These are phyloP conservation scores for Pythium oligandrum DNA, from an alignment of 352 stramenopile species.

Conservation along the genomic window DNA sequence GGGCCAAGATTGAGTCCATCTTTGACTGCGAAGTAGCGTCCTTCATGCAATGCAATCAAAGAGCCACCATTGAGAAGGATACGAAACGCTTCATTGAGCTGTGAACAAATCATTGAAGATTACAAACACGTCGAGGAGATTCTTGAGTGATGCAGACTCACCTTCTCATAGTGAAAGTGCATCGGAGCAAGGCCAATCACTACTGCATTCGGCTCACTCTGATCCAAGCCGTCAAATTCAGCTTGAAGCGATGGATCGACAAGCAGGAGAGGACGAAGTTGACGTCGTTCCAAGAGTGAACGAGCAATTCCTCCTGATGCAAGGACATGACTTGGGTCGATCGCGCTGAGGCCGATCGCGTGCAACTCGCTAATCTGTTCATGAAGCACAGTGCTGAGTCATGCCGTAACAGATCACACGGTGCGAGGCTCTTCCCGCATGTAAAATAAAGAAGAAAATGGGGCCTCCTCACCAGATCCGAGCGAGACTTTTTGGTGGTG, in stretches of 20 bases:
- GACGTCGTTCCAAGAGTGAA: constrained; percentile 26
- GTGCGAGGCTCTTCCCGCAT: too few species aligned
- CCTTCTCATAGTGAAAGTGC: constrained; percentile 56
- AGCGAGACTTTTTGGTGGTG: constrained; percentile 56
- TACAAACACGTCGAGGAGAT: background rate
- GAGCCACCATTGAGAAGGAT: constrained; percentile 40
- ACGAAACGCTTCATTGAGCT: constrained; percentile 57
- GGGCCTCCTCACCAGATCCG: constrained; percentile 26
- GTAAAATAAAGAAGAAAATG: background rate
- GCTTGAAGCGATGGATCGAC: constrained; percentile 35
- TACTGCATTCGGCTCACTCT: constrained; percentile 44
- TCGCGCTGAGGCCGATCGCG: constrained; percentile 31
- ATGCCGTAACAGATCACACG: too few species aligned
- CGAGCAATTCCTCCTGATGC: constrained; percentile 41
- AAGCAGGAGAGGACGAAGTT: constrained; percentile 40
- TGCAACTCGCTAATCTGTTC: constrained; percentile 39
- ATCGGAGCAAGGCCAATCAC: constrained; percentile 45
- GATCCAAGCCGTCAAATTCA: constrained; percentile 38
- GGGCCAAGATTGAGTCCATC: constrained; percentile 45
- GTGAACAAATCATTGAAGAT: background rate
- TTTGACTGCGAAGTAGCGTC: constrained; percentile 42
- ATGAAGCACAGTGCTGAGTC: too few species aligned
- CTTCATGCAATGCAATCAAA: constrained; percentile 52
- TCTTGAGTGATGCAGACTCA: constrained; percentile 4
- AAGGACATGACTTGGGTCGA: constrained; percentile 35